Conservation (phyloP, 495 filamentous ascomycete genomes). For the Amphirosellinia nigrospora region DNA sequence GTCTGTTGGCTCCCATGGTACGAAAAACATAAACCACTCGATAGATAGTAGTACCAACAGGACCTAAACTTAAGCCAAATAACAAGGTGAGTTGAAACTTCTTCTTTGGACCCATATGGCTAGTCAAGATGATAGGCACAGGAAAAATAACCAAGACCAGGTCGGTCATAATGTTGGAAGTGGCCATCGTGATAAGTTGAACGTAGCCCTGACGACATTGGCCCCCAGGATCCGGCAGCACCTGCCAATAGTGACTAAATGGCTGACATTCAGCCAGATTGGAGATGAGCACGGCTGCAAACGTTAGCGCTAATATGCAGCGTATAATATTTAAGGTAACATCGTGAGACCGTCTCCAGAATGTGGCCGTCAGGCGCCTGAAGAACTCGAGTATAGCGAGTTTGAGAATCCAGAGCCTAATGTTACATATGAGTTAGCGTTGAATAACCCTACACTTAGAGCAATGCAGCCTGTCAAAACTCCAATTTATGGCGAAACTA, state of each 20-base stretch:
- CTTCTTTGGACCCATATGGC: conserved; percentile 70
- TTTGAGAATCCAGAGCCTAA: conserved; percentile 90
- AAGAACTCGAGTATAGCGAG: conserved; percentile 90
- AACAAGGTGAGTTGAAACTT: conserved; percentile 70
- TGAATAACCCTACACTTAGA: neutral
- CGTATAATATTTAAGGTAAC: conserved; percentile 70
- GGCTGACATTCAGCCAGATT: conserved; percentile 87
- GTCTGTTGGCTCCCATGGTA: conserved; percentile 70
- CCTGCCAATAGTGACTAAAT: conserved; percentile 87
- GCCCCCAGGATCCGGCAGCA: conserved; percentile 84
- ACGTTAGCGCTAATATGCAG: conserved; percentile 75
- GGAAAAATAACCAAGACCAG: conserved; percentile 86
- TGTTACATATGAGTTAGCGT: conserved; percentile 28
- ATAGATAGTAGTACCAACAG: conserved; percentile 77
- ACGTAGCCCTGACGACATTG: conserved; percentile 82
- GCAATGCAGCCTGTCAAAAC: neutral
- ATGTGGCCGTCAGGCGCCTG: conserved; percentile 69
- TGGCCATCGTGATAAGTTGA: conserved; percentile 86
- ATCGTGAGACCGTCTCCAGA: conserved; percentile 75
- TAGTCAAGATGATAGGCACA: conserved; percentile 80
- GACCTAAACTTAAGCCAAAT: conserved; percentile 79
- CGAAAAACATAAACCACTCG: conserved; percentile 74
- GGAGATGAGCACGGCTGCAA: conserved; percentile 78
- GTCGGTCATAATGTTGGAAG: conserved; percentile 86
- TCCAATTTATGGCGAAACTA: neutral